Evolutionary conservation across 768 basidiomycete genomes (phyloP), one percentile per base, ranked within the genome.

Genomic region (Cystofilobasidium macerans): DNA sequence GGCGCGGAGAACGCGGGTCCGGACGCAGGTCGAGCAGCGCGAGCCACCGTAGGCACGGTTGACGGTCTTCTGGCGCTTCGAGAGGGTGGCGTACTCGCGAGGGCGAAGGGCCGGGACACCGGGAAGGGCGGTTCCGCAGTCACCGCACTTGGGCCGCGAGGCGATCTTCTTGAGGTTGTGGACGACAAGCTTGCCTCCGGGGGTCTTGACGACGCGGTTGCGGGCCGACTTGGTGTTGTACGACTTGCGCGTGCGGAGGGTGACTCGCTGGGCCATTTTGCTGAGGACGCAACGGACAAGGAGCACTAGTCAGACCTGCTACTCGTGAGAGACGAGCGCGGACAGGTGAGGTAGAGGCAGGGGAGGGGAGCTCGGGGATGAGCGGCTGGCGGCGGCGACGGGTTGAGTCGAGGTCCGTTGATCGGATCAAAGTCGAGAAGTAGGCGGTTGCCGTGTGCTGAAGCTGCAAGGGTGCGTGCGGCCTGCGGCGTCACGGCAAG

Each of bases 201-300:
- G 95, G 42, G 95, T 98, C 83, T 97, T 98, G 69, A 98, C 85
- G 71, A 98, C 83, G 72, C 92, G 86, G 76, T 93, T 83, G 76
- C 90, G 85, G 84, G 87, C 92, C 67, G 94, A 98, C 73, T 86
- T 85, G 79, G 95, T 98, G 85, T 95, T 97, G 84, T 99, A 95
- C 26, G 91, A 85, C 72, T 86, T 86, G 77, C 95, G 90, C 80
- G 95, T 99, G 82, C 95, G 88, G 81, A 99, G 90, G 74, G 92
- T 95, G 75, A 99, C 93, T 77, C 95, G 91, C 85, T 98, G 94
- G 79, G 90, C 91, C 94, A 97, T 97, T 79, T 74, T 69, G 71
- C 65, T 71, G 51, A 1, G 28, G 24, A 48, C 13, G 45, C 16
- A 8, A 7, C 28, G 11, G n/a, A 30, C 28, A 54, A 7, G 51